A percentile compares a stretch with the other conserved stretches of the same genome.
Conservation (phyloP, 1,284 basidiomycete species). For the Abortiporus biennis region DNA sequence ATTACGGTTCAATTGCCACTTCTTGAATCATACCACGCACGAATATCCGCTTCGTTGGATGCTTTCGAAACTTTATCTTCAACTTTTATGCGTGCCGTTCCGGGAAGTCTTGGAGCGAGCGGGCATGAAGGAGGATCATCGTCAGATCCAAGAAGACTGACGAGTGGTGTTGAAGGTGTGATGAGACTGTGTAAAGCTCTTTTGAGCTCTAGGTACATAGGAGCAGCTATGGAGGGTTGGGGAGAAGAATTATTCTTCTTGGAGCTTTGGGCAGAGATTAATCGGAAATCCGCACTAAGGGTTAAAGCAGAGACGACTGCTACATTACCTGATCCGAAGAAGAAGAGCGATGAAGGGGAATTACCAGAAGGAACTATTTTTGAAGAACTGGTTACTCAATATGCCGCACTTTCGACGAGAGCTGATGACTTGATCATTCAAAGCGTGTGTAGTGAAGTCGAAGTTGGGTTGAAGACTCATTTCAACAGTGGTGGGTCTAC, state of each 20-base stretch:
- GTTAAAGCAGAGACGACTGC: constrained; percentile 40
- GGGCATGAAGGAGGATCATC: constrained; percentile 27
- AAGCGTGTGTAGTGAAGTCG: constrained; percentile 76
- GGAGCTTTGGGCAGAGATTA: constrained; percentile 80
- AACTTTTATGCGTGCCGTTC: constrained; percentile 83
- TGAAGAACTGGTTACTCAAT: constrained; percentile 63
- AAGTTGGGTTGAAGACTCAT: constrained; percentile 67
- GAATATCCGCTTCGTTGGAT: constrained; percentile 82
- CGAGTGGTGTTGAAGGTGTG: constrained; percentile 74
- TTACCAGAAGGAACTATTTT: constrained; percentile 66
- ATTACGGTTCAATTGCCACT: constrained; percentile 82
- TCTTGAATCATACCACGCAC: constrained; percentile 68
- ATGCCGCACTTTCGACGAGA: constrained; percentile 54
- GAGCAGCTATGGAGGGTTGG: constrained; percentile 68
- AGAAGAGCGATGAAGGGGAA: constrained; percentile 25
- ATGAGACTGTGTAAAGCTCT: constrained; percentile 80
- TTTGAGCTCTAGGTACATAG: constrained; percentile 71
- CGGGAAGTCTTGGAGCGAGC: constrained; percentile 70
- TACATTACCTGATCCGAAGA: constrained; percentile 42
- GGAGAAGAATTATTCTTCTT: constrained; percentile 92
- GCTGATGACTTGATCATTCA: constrained; percentile 83
- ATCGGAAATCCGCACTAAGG: constrained; percentile 48
- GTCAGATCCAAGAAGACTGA: constrained; percentile 55
- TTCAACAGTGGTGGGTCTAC: constrained; percentile 19
- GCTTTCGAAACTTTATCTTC: constrained; percentile 91